These are phyloP conservation scores for Cynara cardunculus DNA, from an alignment of 129 eudicot genomes.

Conservation along the genomic window DNA sequence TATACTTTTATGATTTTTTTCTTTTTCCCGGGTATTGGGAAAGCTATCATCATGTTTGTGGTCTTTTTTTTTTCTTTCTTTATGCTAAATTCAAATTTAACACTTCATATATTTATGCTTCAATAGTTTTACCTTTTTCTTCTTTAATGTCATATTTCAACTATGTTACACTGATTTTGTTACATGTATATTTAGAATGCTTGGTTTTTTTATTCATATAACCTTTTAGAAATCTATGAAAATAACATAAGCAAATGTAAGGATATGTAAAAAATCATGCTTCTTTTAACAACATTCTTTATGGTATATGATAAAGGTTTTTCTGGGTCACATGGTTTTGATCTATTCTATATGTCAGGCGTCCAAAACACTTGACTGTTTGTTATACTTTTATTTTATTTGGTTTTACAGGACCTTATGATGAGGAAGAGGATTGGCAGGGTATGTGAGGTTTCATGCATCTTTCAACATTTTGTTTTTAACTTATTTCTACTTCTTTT, in stretches of 20 bases:
- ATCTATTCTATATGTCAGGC: background rate
- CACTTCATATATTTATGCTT: background rate
- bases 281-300: background rate
- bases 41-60: background rate
- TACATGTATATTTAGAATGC: background rate
- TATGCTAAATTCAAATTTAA: background rate
- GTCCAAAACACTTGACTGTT: constrained; percentile 9
- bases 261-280: background rate
- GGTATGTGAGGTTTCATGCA: constrained; percentile 24
- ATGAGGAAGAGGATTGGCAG: constrained; percentile 2
- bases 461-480: constrained; percentile 1
- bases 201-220: background rate
- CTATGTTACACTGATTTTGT: background rate
- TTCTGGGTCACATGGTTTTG: background rate
- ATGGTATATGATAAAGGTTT: background rate
- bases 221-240: background rate
- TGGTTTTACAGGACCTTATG: constrained; percentile 8
- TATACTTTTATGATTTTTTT: background rate
- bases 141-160: background rate
- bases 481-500: background rate
- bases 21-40: background rate
- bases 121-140: background rate
- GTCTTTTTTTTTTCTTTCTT: background rate
- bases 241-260: background rate
- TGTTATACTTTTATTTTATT: constrained; percentile 10